phyloP scores from a whole-genome alignment of 306 rosid genomes.

The Acacia confusa region DNA sequence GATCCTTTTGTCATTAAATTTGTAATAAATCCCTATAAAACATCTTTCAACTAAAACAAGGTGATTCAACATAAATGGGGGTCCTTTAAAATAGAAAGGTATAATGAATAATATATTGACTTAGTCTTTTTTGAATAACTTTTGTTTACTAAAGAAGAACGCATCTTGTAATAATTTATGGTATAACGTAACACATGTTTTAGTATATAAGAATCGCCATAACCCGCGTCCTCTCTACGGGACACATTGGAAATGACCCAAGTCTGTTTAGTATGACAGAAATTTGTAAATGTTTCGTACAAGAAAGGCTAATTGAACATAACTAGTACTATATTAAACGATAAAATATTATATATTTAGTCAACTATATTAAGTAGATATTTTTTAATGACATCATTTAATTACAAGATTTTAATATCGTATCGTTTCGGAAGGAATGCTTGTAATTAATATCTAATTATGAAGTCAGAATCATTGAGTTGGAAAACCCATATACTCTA shows the following conservation, averaged over 20 bases:
- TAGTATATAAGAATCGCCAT: background rate
- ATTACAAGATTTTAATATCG: background rate
- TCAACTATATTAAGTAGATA: conserved; percentile 48
- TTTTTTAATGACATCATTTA: too few relatives aligned
- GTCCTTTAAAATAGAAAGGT: too few relatives aligned
- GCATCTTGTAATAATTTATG: too few relatives aligned
- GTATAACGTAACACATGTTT: background rate
- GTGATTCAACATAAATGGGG: too few relatives aligned
- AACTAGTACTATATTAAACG: background rate
- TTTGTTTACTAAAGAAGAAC: too few relatives aligned
- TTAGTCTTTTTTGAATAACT: too few relatives aligned
- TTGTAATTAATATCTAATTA: background rate
- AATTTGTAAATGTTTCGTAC: background rate
- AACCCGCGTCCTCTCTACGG: background rate
- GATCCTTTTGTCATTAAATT: too few relatives aligned
- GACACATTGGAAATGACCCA: background rate
- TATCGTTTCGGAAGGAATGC: background rate
- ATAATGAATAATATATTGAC: too few relatives aligned
- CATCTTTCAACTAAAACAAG: too few relatives aligned
- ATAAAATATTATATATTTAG: background rate
- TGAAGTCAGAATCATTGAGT: background rate
- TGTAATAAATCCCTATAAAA: too few relatives aligned
- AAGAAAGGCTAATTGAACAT: background rate
- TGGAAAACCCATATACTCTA: background rate
- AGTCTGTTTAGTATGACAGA: background rate